phyloP scores from a whole-genome alignment of 2,329 filamentous ascomycete genomes.

The Waltergamsia citrina region DNA sequence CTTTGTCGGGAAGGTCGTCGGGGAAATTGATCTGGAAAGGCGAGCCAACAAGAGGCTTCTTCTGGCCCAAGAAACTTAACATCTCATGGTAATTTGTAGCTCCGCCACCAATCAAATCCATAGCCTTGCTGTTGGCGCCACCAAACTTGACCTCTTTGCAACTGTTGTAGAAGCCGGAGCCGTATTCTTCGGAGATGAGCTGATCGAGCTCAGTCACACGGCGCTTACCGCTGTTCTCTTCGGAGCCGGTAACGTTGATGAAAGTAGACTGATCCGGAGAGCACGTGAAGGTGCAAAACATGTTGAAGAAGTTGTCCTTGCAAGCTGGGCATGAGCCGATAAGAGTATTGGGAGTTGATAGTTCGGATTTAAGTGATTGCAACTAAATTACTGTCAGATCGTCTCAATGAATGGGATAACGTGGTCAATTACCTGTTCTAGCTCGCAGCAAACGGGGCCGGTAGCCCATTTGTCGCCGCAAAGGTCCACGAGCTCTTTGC shows the following conservation, averaged over 20 bases:
- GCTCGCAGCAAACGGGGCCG: slow-evolving; percentile 75
- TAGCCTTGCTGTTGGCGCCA: slow-evolving; percentile 84
- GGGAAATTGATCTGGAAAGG: slow-evolving; percentile 98
- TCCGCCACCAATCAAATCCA: slow-evolving; percentile 91
- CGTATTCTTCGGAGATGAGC: slow-evolving; percentile 75
- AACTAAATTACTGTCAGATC: slow-evolving; percentile 39
- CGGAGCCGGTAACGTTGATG: slow-evolving; percentile 77
- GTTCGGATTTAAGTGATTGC: slow-evolving; percentile 68
- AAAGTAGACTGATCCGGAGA: slow-evolving; percentile 95
- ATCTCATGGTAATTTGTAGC: slow-evolving; percentile 84
- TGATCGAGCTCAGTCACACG: slow-evolving; percentile 89
- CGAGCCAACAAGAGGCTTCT: slow-evolving; percentile 74
- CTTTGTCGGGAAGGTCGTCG: slow-evolving; percentile 46
- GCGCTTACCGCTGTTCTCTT: slow-evolving; percentile 45
- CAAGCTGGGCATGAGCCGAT: slow-evolving; percentile 93
- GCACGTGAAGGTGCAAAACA: slow-evolving; percentile 97
- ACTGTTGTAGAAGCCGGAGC: slow-evolving; percentile 84
- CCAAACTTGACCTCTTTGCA: slow-evolving; percentile 99
- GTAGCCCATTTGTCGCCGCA: slow-evolving; percentile 83
- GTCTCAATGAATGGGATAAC: neutral
- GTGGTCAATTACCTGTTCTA: slow-evolving; percentile 55
- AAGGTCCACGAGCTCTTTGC: slow-evolving; percentile 70
- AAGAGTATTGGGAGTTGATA: slow-evolving; percentile 79
- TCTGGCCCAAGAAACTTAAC: slow-evolving; percentile 85
- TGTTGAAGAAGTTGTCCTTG: slow-evolving; percentile 96